These are phyloP conservation scores for Pneumocystis canis DNA, from an alignment of 1,139 yeast genomes.

Conservation along the genomic window DNA sequence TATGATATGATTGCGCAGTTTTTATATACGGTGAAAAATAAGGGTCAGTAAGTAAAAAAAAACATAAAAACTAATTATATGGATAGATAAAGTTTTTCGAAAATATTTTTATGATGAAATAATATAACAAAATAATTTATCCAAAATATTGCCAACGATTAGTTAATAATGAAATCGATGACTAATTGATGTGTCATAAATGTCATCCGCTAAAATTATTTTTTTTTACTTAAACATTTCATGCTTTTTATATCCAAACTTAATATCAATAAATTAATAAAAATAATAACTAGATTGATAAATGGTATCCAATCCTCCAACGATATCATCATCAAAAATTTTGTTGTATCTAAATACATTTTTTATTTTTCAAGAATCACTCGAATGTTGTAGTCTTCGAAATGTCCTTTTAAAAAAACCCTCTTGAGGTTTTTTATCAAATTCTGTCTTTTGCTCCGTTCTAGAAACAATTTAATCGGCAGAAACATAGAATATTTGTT, in stretches of 20 bases:
- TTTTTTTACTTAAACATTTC: too few relatives aligned
- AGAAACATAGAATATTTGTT: background rate
- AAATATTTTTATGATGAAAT: background rate
- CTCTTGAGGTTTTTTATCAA: background rate
- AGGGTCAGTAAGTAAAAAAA: background rate
- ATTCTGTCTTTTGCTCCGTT: background rate
- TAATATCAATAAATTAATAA: background rate
- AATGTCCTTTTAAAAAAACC: constrained; percentile 1
- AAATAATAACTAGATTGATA: background rate
- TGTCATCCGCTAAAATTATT: too few relatives aligned
- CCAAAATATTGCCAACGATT: background rate
- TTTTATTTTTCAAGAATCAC: background rate
- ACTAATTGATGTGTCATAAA: too few relatives aligned
- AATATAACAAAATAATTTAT: background rate
- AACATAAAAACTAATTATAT: background rate
- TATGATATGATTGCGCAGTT: background rate
- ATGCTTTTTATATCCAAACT: background rate
- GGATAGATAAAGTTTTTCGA: background rate
- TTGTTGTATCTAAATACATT: background rate
- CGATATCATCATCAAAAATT: background rate
- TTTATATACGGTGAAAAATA: background rate
- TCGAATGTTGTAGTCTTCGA: background rate
- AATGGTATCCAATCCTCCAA: background rate
- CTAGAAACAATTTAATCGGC: background rate
- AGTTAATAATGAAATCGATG: too few relatives aligned